A percentile compares a stretch with the other conserved stretches of the same genome.
Conservation (phyloP, 176 grass and related monocot species). For the Dendrocalamus sinicus region DNA sequence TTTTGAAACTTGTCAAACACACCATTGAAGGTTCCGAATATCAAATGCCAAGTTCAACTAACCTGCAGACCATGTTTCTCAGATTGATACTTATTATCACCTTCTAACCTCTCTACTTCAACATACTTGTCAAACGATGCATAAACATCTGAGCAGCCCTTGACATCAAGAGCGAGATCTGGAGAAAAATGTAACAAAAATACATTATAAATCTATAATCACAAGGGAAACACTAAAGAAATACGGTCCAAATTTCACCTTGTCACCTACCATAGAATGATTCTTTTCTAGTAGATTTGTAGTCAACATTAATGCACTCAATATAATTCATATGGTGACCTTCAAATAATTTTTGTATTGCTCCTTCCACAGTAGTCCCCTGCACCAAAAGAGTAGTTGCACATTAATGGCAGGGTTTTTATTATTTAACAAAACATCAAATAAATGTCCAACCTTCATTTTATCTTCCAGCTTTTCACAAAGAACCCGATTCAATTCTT, state of each 20-base stretch:
- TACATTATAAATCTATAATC: background rate
- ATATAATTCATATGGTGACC: constrained; percentile 94
- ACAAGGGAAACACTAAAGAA: constrained; percentile 18
- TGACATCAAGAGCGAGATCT: constrained; percentile 83
- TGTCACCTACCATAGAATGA: constrained; percentile 79
- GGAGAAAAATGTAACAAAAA: constrained; percentile 13
- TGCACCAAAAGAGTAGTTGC: constrained; percentile 39
- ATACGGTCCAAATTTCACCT: constrained; percentile 19
- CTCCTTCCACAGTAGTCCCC: constrained; percentile 74
- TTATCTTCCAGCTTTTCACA: constrained; percentile 87
- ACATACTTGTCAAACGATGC: constrained; percentile 92
- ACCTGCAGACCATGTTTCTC: constrained; percentile 81
- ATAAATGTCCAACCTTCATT: constrained; percentile 73
- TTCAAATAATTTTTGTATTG: constrained; percentile 80
- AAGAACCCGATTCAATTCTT: constrained; percentile 80
- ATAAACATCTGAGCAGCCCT: constrained; percentile 80
- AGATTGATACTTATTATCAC: constrained; percentile 84
- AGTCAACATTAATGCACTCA: constrained; percentile 78
- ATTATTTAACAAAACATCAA: constrained; percentile 17
- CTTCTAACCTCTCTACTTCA: constrained; percentile 69
- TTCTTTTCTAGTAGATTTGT: constrained; percentile 78
- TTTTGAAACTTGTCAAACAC: background rate
- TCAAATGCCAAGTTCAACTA: constrained; percentile 25
- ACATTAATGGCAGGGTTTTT: background rate
- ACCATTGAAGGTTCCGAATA: background rate